phyloP scores from a whole-genome alignment of 2,329 filamentous ascomycete species.

The Monosporascus cannonballus region DNA sequence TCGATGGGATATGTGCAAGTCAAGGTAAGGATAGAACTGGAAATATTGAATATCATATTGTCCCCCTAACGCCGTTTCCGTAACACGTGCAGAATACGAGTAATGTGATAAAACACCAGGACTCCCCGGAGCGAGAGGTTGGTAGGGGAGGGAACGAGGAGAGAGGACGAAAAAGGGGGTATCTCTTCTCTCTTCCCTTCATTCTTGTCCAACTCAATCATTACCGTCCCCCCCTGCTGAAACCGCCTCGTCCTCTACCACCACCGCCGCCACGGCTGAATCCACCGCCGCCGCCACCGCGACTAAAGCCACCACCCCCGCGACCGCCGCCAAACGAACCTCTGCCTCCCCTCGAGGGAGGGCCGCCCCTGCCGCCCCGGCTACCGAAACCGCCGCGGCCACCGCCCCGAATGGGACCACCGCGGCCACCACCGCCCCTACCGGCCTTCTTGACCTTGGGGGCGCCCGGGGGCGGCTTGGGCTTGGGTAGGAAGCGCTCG shows the following conservation, averaged over 20 bases:
- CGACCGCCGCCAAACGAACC: constrained; percentile 30
- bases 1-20: no score
- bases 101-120: no score
- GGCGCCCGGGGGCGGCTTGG: constrained; percentile 66
- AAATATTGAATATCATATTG: no score
- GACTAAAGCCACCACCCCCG: constrained; percentile 19
- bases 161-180: no score
- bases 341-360: constrained; percentile 30
- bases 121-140: no score
- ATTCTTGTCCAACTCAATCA: no score
- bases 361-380: constrained; percentile 53
- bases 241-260: constrained; percentile 32
- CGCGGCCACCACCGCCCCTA: constrained; percentile 49
- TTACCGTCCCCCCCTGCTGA: constrained; percentile 27
- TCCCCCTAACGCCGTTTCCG: no score
- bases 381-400: constrained; percentile 33
- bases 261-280: constrained; percentile 57
- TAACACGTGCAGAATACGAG: no score
- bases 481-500: constrained; percentile 94
- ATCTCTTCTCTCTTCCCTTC: no score
- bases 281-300: constrained; percentile 15
- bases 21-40: no score
- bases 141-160: no score
- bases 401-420: constrained; percentile 31
- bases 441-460: constrained; percentile 60